Evolutionary conservation across 2,329 filamentous ascomycete species (phyloP).

Genomic region (Xylariaceae sp.): DNA sequence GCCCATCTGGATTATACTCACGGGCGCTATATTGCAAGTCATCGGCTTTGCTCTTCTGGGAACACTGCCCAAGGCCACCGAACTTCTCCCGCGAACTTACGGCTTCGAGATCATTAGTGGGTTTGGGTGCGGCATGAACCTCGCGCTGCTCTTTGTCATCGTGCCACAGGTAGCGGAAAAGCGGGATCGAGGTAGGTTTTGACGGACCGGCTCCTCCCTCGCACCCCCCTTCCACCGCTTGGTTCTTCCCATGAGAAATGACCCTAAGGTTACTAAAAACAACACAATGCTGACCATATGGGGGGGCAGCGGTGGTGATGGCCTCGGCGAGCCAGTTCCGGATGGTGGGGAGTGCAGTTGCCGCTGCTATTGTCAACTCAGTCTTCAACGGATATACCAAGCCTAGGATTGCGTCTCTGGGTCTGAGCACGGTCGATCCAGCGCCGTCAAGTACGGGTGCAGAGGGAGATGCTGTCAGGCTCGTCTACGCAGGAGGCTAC

Average conservation of each 20-base stretch:
- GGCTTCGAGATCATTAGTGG: constrained; percentile 10
- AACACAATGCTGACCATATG: no score
- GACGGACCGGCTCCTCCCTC: neutral
- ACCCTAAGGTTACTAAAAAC: no score
- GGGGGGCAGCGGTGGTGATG: constrained; percentile 15
- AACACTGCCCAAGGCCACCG: neutral
- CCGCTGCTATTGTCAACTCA: constrained; percentile 8
- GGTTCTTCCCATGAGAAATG: no score
- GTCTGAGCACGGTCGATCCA: no score
- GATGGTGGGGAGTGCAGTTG: constrained; percentile 10
- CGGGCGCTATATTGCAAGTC: constrained; percentile 8
- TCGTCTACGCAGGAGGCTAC: no score
- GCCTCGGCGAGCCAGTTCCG: constrained; percentile 8
- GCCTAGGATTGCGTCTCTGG: no score
- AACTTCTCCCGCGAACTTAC: constrained; percentile 4
- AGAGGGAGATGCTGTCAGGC: no score
- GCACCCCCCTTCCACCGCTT: neutral
- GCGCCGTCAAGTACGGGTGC: no score
- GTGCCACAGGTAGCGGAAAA: constrained; percentile 3
- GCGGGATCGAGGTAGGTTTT: constrained; percentile 7
- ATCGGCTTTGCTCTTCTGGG: constrained; percentile 9
- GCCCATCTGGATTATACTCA: constrained; percentile 4
- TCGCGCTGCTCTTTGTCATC: constrained; percentile 2
- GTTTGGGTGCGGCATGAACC: constrained; percentile 9
- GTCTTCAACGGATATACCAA: constrained; percentile 12